Conservation (phyloP, 805 yeast genomes). For the Wickerhamiella australiensis region DNA sequence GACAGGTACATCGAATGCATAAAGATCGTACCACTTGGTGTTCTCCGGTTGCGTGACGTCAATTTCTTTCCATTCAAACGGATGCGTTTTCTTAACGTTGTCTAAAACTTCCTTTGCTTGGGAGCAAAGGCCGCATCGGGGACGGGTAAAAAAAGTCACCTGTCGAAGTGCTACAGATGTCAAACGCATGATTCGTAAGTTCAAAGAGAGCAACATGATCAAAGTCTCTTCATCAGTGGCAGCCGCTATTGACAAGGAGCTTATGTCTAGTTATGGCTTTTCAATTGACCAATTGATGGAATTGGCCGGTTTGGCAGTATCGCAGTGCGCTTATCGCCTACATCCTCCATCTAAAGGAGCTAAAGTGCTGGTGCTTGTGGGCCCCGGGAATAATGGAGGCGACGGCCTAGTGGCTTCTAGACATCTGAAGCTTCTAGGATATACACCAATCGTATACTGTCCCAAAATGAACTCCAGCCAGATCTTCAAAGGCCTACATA, state of each 20-base stretch:
- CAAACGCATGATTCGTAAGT: background rate
- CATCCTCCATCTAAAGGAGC: slow-evolving; percentile 44
- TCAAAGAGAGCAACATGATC: background rate
- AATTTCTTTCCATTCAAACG: slow-evolving; percentile 22
- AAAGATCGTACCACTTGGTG: slow-evolving; percentile 28
- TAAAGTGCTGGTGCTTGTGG: slow-evolving; percentile 60
- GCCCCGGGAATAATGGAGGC: slow-evolving; percentile 94
- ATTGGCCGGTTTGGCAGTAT: slow-evolving; percentile 88
- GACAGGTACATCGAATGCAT: slow-evolving; percentile 32
- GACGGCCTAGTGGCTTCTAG: slow-evolving; percentile 95
- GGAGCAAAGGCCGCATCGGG: slow-evolving; percentile 30
- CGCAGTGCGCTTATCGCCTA: slow-evolving; percentile 62
- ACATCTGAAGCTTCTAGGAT: slow-evolving; percentile 72
- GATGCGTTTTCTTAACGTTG: slow-evolving; percentile 13
- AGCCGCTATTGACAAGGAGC: slow-evolving; percentile 65
- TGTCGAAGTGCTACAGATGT: background rate
- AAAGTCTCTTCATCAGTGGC: slow-evolving; percentile 38
- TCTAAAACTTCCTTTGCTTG: slow-evolving; percentile 25
- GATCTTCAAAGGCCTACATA: slow-evolving; percentile 49
- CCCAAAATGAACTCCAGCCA: slow-evolving; percentile 52
- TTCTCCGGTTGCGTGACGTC: slow-evolving; percentile 28
- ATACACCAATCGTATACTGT: slow-evolving; percentile 61
- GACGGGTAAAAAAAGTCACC: slow-evolving; percentile 27
- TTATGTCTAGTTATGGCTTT: slow-evolving; percentile 76
- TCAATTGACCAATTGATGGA: slow-evolving; percentile 89